These are phyloP conservation scores for Hysterangium stoloniferum DNA, from an alignment of 768 basidiomycete species.

Conservation along the genomic window DNA sequence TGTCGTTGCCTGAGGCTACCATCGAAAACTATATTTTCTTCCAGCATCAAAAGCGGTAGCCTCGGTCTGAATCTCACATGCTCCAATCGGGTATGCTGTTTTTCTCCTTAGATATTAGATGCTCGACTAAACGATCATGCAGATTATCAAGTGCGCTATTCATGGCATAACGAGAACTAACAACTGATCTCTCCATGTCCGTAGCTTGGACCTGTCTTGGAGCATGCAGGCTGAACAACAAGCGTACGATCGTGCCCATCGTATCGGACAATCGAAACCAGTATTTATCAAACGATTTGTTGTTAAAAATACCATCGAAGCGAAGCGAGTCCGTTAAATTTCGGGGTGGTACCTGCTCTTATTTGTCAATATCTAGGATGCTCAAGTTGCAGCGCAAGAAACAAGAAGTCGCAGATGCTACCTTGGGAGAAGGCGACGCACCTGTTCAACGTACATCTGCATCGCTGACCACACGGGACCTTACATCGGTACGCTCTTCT, in stretches of 20 bases:
- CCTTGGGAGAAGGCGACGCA: constrained; percentile 53
- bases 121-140: background rate
- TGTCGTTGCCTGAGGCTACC: background rate
- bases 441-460: constrained; percentile 4
- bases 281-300: constrained; percentile 63
- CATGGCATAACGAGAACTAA: too few species aligned
- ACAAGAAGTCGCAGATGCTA: constrained; percentile 50
- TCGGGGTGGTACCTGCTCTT: constrained; percentile 16
- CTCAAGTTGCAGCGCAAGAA: constrained; percentile 20
- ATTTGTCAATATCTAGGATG: background rate
- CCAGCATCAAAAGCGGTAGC: constrained; percentile 54
- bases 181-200: background rate
- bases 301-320: constrained; percentile 64
- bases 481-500: background rate
- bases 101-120: too few species aligned
- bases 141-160: constrained; percentile 23
- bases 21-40: constrained; percentile 23
- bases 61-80: constrained; percentile 61
- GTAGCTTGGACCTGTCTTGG: constrained; percentile 72
- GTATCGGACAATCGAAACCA: constrained; percentile 61
- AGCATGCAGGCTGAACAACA: constrained; percentile 66
- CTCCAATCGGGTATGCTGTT: constrained; percentile 49
- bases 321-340: constrained; percentile 60
- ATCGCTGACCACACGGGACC: constrained; percentile 4
- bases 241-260: constrained; percentile 53